phyloP scores from a whole-genome alignment of 2,329 filamentous ascomycete species.

The Fonsecaea monophora region DNA sequence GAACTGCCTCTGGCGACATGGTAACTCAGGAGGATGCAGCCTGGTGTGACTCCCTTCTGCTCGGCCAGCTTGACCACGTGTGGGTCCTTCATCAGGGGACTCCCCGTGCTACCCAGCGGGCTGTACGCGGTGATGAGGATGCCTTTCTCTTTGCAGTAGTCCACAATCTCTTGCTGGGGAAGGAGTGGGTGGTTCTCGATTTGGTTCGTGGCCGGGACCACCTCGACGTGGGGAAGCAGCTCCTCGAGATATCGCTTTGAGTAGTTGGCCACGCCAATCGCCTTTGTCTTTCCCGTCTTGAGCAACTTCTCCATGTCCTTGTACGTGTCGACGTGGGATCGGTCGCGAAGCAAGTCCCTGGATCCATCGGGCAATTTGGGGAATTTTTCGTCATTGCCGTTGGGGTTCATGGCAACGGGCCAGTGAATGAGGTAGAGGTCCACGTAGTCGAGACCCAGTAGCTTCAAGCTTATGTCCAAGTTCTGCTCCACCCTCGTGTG shows the following conservation, averaged over 20 bases:
- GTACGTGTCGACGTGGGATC: constrained; percentile 48
- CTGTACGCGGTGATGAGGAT: constrained; percentile 64
- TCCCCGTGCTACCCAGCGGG: constrained; percentile 60
- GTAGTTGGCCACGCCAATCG: constrained; percentile 62
- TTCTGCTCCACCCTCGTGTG: constrained; percentile 69
- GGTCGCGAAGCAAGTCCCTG: constrained; percentile 56
- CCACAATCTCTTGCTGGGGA: constrained; percentile 57
- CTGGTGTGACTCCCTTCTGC: constrained; percentile 49
- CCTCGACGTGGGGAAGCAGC: constrained; percentile 53
- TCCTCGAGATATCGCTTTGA: constrained; percentile 56
- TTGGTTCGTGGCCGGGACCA: constrained; percentile 59
- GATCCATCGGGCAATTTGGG: constrained; percentile 52
- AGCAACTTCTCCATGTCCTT: constrained; percentile 58
- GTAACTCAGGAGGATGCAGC: constrained; percentile 53
- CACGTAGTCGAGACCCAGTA: constrained; percentile 70
- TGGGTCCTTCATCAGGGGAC: constrained; percentile 51
- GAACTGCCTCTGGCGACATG: constrained; percentile 43
- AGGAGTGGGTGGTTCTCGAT: constrained; percentile 62
- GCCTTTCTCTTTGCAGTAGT: constrained; percentile 57
- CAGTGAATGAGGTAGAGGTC: constrained; percentile 76
- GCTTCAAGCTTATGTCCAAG: constrained; percentile 66
- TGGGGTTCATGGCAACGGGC: constrained; percentile 59
- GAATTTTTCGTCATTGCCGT: constrained; percentile 53
- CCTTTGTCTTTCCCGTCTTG: constrained; percentile 53
- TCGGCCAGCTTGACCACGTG: constrained; percentile 52